Base-by-base conservation (phyloP, 2,329 filamentous ascomycete species). In the Xylaria digitata region DNA sequence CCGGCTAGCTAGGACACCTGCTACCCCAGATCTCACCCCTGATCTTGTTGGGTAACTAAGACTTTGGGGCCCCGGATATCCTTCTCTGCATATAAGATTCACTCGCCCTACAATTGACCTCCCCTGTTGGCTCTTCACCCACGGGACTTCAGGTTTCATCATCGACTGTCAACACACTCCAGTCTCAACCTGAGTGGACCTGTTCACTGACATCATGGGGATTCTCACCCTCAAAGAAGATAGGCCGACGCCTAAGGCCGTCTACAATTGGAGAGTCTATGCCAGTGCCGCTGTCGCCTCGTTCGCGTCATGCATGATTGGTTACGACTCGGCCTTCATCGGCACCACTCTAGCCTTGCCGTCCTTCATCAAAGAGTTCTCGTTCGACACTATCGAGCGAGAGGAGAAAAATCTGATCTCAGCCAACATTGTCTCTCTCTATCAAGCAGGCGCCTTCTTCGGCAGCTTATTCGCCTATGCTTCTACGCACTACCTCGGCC, bases 371-470 rank as follows among this genome's bases (percentile, higher is more conserved):
- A 74, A 82, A 1, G 92, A 94, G 75, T 95, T 95, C 77, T 73
- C 82, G 15, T 90, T 94, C 72, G 80, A 77, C 2, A 74, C 79
- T 2, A 86, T 89, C 79, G 78, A 76, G 4, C 61, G 76, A 0
- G 62, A 73, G 2, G 75, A 86, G n/a, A 80, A 89, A 30, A 85
- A 88, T 34, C 79, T 91, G 3, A 81, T 91, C 54, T 89, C 88
- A 74, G 83, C 89, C 73, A 95, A 94, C 77, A 93, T 94, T 68
- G 92, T 94, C 58, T 93, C 90, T 30, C 87, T 91, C 61, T 94
- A 93, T 80, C 92, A 95, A 79, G 92, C 92, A 9, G 92, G 92
- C 66, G 92, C 92, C 66, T 94, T 96, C 81, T 94, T 95, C 72
- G 92, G 92, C 57, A 87, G 89, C n/a, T 80, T 93, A 46, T 85